Conservation (phyloP, 495 filamentous ascomycete genomes). For the Penicillium longicatenatum region DNA sequence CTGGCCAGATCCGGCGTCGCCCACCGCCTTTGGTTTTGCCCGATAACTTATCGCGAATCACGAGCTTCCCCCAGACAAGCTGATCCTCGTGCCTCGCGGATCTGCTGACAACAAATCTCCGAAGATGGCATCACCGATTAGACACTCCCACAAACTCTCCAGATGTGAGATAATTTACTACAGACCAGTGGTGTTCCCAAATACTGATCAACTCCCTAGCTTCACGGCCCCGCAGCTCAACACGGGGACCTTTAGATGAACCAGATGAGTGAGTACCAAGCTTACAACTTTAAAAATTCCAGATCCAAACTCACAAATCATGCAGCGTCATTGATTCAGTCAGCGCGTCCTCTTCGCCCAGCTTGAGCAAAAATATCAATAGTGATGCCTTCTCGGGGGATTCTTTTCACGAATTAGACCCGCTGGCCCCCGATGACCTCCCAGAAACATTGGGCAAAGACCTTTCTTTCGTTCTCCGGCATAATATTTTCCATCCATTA, state of each 20-base stretch:
- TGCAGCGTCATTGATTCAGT: conserved; percentile 29
- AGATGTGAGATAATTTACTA: conserved; percentile 33
- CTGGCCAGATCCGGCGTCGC: conserved; percentile 26
- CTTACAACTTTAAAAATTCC: neutral
- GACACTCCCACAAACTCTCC: conserved; percentile 41
- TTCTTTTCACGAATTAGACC: conserved; percentile 37
- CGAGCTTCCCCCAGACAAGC: conserved; percentile 5
- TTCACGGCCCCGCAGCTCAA: conserved; percentile 52
- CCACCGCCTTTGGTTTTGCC: conserved; percentile 31
- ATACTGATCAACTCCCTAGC: conserved; percentile 35
- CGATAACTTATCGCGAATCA: conserved; percentile 27
- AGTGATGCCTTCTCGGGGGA: conserved; percentile 27
- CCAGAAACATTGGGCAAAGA: conserved; percentile 58
- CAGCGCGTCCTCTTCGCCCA: conserved; percentile 15
- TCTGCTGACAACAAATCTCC: neutral
- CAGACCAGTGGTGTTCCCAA: neutral
- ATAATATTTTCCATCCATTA: conserved; percentile 79
- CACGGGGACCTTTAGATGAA: conserved; percentile 53
- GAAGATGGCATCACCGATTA: conserved; percentile 30
- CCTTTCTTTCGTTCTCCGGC: conserved; percentile 75
- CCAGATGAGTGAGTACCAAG: conserved; percentile 46
- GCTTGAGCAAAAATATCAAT: conserved; percentile 12
- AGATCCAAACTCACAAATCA: conserved; percentile 21
- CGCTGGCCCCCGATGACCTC: conserved; percentile 37
- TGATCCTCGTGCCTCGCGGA: conserved; percentile 5